Evolutionary conservation across 2,329 filamentous ascomycete species (phyloP).

Genomic region (Diaporthe vaccinii): DNA sequence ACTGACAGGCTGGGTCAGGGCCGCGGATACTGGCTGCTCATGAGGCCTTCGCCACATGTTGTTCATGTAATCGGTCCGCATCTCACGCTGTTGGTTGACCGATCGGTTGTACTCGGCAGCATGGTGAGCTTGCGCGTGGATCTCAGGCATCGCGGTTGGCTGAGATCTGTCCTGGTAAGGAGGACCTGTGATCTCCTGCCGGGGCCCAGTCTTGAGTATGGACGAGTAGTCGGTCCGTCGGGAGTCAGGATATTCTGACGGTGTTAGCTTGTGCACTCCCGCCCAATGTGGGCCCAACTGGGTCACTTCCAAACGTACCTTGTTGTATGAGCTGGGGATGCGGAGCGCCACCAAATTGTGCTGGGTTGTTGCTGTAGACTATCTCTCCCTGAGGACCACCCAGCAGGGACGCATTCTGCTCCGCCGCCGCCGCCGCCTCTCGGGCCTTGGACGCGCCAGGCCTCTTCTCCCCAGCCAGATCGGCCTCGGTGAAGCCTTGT

Average conservation of each 20-base stretch:
- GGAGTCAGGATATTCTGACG: conserved; percentile 82
- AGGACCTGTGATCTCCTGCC: conserved; percentile 90
- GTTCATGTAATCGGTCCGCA: conserved; percentile 84
- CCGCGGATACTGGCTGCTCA: conserved; percentile 74
- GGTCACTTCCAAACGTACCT: conserved; percentile 75
- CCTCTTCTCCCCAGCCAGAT: conserved; percentile 94
- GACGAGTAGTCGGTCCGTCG: conserved; percentile 85
- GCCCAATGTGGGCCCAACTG: conserved; percentile 72
- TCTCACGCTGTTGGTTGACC: conserved; percentile 83
- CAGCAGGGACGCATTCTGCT: conserved; percentile 70
- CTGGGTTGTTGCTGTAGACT: conserved; percentile 83
- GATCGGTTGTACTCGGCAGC: conserved; percentile 92
- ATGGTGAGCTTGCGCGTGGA: conserved; percentile 88
- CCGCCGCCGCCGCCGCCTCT: conserved; percentile 81
- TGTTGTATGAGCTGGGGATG: conserved; percentile 79
- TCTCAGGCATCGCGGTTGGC: conserved; percentile 80
- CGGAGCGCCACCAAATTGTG: conserved; percentile 74
- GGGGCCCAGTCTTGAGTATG: conserved; percentile 81
- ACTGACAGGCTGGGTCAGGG: conserved; percentile 54
- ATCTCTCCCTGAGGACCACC: conserved; percentile 85
- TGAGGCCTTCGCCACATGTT: conserved; percentile 87
- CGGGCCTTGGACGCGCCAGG: conserved; percentile 91
- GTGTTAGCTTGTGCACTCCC: conserved; percentile 87
- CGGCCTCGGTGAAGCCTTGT: conserved; percentile 97
- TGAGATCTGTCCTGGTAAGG: conserved; percentile 90